Evolutionary conservation across 768 basidiomycete species (phyloP).

Genomic region (Lepiota venenata): DNA sequence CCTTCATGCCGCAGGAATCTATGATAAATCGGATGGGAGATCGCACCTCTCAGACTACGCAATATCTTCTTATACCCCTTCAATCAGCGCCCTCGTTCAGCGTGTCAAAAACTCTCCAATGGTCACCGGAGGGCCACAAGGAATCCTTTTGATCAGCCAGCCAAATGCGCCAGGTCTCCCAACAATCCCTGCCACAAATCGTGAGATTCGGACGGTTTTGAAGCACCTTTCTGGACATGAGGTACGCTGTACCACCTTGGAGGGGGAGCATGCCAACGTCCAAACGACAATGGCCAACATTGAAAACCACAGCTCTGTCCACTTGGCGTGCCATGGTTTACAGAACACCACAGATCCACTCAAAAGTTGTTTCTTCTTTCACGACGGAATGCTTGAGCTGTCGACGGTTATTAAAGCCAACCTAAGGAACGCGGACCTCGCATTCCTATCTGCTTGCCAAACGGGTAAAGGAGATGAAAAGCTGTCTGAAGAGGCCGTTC

Average conservation of each 20-base stretch:
- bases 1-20: conserved; percentile 34
- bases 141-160: conserved; percentile 13
- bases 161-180: conserved; percentile 4
- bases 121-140: neutral
- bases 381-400: conserved; percentile 17
- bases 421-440: conserved; percentile 21
- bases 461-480: conserved; percentile 27
- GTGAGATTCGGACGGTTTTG: conserved; percentile 8
- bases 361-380: conserved; percentile 20
- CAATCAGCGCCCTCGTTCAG: conserved; percentile 7
- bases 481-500: conserved; percentile 30
- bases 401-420: conserved; percentile 9
- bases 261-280: conserved; percentile 14
- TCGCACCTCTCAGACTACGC: conserved; percentile 13
- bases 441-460: conserved; percentile 39
- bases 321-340: conserved; percentile 31
- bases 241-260: neutral
- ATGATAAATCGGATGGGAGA: conserved; percentile 6
- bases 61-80: conserved; percentile 20
- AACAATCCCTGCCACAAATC: conserved; percentile 9
- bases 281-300: conserved; percentile 13
- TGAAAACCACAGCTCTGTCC: conserved; percentile 19
- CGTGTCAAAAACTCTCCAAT: neutral
- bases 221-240: no score
- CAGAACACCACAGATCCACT: conserved; percentile 24